These are phyloP conservation scores for Pseudocercospora pini-densiflorae DNA, from an alignment of 2,329 filamentous ascomycete species.

Conservation along the genomic window DNA sequence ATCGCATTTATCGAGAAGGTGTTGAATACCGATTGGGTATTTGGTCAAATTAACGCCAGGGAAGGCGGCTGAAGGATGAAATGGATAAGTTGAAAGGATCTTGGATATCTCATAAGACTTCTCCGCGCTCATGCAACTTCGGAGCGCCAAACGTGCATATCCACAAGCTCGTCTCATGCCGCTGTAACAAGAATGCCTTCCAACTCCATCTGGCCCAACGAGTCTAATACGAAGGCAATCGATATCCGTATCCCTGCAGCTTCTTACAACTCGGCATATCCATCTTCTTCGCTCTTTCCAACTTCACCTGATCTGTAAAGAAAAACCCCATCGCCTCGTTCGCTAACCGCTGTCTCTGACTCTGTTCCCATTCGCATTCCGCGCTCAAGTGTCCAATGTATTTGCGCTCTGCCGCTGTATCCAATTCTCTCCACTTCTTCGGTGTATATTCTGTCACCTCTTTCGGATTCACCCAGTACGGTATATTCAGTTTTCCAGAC, in stretches of 20 bases:
- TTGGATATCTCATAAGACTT: background rate
- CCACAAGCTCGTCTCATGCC: background rate
- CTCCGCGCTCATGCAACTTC: background rate
- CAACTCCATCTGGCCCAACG: background rate
- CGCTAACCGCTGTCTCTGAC: conserved; percentile 66
- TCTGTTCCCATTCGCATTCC: conserved; percentile 76
- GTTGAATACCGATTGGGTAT: too few relatives aligned
- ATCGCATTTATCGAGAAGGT: too few relatives aligned
- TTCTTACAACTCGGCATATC: conserved; percentile 64
- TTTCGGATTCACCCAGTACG: conserved; percentile 82
- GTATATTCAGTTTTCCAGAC: conserved; percentile 71
- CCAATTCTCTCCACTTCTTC: conserved; percentile 73
- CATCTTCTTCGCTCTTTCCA: conserved; percentile 70
- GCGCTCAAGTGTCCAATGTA: conserved; percentile 70
- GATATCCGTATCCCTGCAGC: conserved; percentile 56
- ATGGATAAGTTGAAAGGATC: background rate
- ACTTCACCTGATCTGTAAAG: conserved; percentile 76
- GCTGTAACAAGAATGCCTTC: background rate
- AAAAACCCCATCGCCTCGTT: conserved; percentile 89
- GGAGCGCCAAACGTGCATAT: background rate
- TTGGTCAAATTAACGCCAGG: background rate
- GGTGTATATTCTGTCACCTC: conserved; percentile 74
- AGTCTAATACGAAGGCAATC: conserved; percentile 24
- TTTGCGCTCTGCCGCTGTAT: conserved; percentile 74
- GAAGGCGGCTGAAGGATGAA: background rate